phyloP scores from a whole-genome alignment of 2,329 filamentous ascomycete species.

The Pleoardoris graminearum region DNA sequence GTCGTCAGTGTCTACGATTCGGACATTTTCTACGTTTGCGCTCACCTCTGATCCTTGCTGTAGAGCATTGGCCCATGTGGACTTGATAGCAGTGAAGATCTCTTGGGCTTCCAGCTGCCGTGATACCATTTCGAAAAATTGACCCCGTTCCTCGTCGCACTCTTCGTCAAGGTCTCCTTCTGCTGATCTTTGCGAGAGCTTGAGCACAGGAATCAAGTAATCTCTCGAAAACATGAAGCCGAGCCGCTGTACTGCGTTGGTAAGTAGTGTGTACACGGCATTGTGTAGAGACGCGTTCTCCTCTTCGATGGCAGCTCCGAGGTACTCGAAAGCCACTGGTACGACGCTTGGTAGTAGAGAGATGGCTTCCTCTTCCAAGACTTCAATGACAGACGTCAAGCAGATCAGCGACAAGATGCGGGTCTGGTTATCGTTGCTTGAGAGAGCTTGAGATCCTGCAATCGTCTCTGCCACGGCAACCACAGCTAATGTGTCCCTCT shows the following conservation, averaged over 20 bases:
- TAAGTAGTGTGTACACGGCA: slow-evolving; percentile 78
- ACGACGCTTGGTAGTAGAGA: slow-evolving; percentile 78
- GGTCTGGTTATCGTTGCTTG: slow-evolving; percentile 71
- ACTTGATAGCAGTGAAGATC: slow-evolving; percentile 72
- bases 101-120: slow-evolving; percentile 76
- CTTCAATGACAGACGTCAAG: slow-evolving; percentile 85
- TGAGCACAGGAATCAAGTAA: slow-evolving; percentile 72
- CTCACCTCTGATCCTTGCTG: slow-evolving; percentile 65
- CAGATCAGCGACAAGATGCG: slow-evolving; percentile 85
- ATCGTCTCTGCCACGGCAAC: slow-evolving; percentile 76
- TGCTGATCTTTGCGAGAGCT: slow-evolving; percentile 73
- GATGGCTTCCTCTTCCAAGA: slow-evolving; percentile 82
- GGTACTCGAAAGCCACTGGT: slow-evolving; percentile 70
- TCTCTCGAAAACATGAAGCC: slow-evolving; percentile 85
- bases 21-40: slow-evolving; percentile 1
- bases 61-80: slow-evolving; percentile 71
- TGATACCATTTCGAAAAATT: slow-evolving; percentile 74
- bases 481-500: slow-evolving; percentile 80
- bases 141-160: slow-evolving; percentile 65
- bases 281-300: slow-evolving; percentile 70
- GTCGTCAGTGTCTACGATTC: slow-evolving; percentile 20
- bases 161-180: slow-evolving; percentile 63
- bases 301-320: slow-evolving; percentile 65
- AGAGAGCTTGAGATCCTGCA: slow-evolving; percentile 74
- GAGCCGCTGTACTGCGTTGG: slow-evolving; percentile 76